Percentiles rank a stretch among this genome's conserved stretches.
phyloP scores from a whole-genome alignment of 352 stramenopile species.

The Phytopythium mirpurense region DNA sequence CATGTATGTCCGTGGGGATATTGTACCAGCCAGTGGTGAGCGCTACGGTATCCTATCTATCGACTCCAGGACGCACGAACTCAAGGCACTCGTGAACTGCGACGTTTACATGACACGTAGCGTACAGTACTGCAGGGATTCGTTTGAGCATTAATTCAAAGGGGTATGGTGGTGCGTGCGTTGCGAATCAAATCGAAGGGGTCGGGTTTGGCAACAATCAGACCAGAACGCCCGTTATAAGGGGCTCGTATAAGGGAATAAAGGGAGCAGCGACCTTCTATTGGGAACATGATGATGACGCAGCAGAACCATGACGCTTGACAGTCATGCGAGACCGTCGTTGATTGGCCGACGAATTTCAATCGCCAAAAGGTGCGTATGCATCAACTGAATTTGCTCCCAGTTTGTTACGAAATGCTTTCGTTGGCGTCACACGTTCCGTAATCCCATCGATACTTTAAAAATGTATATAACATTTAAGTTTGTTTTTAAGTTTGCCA shows the following conservation, averaged over 20 bases:
- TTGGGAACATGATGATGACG: slow-evolving; percentile 20
- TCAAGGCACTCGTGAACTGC: no score
- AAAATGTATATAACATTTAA: no score
- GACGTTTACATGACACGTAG: neutral
- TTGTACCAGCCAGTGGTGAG: no score
- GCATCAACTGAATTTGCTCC: neutral
- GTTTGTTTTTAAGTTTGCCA: no score
- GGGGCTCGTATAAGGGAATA: neutral
- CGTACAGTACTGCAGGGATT: neutral
- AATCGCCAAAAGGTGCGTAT: neutral
- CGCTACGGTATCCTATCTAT: no score
- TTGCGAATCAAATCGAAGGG: neutral
- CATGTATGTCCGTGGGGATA: neutral
- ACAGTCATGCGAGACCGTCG: neutral
- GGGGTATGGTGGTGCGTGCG: neutral
- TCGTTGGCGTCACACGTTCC: no score
- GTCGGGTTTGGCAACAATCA: neutral
- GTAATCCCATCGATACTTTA: no score
- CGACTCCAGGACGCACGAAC: no score
- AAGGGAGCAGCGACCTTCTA: neutral
- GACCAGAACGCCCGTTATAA: no score
- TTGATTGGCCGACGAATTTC: slow-evolving; percentile 9
- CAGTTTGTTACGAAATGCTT: no score
- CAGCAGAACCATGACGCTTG: slow-evolving; percentile 13
- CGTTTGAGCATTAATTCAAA: neutral